A percentile compares a stretch with the other conserved stretches of the same genome.
Evolutionary conservation across 1,284 basidiomycete genomes (phyloP).

Genomic region (Pascua guehoae): DNA sequence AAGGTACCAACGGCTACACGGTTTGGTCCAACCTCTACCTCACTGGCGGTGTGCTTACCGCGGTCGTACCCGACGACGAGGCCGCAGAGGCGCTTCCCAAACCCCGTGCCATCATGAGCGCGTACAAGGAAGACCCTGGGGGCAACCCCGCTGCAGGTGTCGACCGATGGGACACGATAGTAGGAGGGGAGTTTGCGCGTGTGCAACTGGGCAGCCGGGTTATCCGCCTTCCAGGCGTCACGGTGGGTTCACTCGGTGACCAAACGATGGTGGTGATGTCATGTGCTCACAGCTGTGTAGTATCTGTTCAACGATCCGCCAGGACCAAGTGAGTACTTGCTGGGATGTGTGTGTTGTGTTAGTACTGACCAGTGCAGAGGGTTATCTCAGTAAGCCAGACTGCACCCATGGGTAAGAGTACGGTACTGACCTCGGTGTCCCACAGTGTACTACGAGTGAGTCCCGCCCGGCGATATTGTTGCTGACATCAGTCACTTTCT

Average conservation of each 20-base stretch:
- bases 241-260: slow-evolving; percentile 21
- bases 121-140: slow-evolving; percentile 7
- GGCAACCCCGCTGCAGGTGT: slow-evolving; percentile 20
- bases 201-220: slow-evolving; percentile 29
- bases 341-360: not conserved
- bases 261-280: not conserved
- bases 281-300: slow-evolving; percentile 6
- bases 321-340: slow-evolving; percentile 25
- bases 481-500: slow-evolving; percentile 31
- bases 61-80: slow-evolving; percentile 12
- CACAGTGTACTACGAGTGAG: slow-evolving; percentile 29
- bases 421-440: not conserved
- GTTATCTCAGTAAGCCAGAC: slow-evolving; percentile 22
- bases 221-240: slow-evolving; percentile 30
- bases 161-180: slow-evolving; percentile 29
- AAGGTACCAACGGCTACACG: slow-evolving; percentile 34
- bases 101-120: slow-evolving; percentile 14
- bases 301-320: slow-evolving; percentile 43
- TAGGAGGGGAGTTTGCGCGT: slow-evolving; percentile 19
- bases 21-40: slow-evolving; percentile 40
- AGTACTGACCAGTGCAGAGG: slow-evolving; percentile 7
- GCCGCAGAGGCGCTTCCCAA: slow-evolving; percentile 6
- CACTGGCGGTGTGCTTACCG: slow-evolving; percentile 18
- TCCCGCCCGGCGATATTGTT: not conserved
- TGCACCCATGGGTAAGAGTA: not conserved